Conservation (phyloP, 148 eudicot species). For the Cornus suecica region DNA sequence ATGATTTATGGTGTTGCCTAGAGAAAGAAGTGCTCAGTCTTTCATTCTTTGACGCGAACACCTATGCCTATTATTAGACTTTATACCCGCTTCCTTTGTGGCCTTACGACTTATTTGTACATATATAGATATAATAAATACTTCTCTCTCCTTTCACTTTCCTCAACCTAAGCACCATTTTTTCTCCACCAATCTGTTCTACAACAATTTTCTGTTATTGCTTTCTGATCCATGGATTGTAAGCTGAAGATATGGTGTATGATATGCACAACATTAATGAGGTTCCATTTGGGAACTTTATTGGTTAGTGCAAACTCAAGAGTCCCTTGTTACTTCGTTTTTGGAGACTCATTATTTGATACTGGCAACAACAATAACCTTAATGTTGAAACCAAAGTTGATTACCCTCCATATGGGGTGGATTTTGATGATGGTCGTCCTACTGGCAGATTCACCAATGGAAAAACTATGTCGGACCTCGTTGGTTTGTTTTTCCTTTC, state of each 20-base stretch:
- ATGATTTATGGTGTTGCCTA: too few species aligned
- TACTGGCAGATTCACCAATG: conserved; percentile 5
- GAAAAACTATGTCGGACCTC: background rate
- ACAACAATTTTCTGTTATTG: too few species aligned
- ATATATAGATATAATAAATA: too few species aligned
- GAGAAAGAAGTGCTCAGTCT: too few species aligned
- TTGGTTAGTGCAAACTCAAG: background rate
- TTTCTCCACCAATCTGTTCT: too few species aligned
- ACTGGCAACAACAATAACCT: conserved; percentile 12
- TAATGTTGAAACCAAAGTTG: background rate
- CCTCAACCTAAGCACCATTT: too few species aligned
- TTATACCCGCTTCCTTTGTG: too few species aligned
- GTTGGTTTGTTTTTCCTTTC: background rate
- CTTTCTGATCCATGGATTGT: too few species aligned
- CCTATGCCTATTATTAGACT: too few species aligned
- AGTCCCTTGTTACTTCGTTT: conserved; percentile 12
- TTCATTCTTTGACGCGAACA: too few species aligned
- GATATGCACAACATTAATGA: background rate
- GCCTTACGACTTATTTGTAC: too few species aligned
- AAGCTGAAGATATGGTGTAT: background rate
- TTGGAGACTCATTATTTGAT: conserved; percentile 13
- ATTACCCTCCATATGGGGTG: conserved; percentile 11
- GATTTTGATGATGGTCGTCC: conserved; percentile 9
- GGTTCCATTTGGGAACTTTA: background rate
- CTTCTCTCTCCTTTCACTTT: too few species aligned